Conservation (phyloP, 208 protist species). For the Leishmania arabica region DNA sequence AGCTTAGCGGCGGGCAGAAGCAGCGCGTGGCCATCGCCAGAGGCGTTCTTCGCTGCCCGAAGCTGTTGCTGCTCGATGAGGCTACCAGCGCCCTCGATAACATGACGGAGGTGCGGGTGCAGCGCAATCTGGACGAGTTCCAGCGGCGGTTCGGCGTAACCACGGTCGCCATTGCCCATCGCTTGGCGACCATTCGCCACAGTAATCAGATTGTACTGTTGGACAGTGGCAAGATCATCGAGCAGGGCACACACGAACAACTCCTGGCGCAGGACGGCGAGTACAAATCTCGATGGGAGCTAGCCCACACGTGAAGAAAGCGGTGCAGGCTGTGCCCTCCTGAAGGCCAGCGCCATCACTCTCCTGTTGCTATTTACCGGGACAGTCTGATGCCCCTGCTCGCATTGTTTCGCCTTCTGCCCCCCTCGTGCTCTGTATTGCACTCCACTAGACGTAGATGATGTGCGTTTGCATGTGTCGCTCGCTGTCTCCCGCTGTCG, state of each 20-base stretch:
- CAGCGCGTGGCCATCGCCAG: slow-evolving; percentile 77
- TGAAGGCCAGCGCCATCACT: neutral
- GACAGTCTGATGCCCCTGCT: neutral
- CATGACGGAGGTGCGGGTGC: slow-evolving; percentile 76
- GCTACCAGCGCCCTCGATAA: slow-evolving; percentile 85
- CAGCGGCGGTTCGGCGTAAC: slow-evolving; percentile 51
- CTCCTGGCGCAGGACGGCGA: slow-evolving; percentile 68
- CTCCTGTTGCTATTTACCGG: neutral
- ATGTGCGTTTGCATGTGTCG: neutral
- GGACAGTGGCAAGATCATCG: slow-evolving; percentile 76
- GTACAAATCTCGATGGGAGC: slow-evolving; percentile 73
- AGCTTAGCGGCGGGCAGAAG: slow-evolving; percentile 71
- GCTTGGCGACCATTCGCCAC: slow-evolving; percentile 79
- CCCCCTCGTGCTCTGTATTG: neutral
- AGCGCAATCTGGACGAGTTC: slow-evolving; percentile 59
- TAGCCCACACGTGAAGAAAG: slow-evolving; percentile 30
- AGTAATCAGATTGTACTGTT: slow-evolving; percentile 76
- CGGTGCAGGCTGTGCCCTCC: neutral
- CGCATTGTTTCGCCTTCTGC: neutral
- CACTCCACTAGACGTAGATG: too few relatives aligned
- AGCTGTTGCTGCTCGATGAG: slow-evolving; percentile 83
- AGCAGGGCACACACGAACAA: slow-evolving; percentile 73
- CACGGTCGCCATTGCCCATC: slow-evolving; percentile 81
- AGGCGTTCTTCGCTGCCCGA: slow-evolving; percentile 61
- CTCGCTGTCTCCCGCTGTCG: neutral